Conservation (phyloP, 2,329 filamentous ascomycete genomes). For the Trichoderma afroharzianum region DNA sequence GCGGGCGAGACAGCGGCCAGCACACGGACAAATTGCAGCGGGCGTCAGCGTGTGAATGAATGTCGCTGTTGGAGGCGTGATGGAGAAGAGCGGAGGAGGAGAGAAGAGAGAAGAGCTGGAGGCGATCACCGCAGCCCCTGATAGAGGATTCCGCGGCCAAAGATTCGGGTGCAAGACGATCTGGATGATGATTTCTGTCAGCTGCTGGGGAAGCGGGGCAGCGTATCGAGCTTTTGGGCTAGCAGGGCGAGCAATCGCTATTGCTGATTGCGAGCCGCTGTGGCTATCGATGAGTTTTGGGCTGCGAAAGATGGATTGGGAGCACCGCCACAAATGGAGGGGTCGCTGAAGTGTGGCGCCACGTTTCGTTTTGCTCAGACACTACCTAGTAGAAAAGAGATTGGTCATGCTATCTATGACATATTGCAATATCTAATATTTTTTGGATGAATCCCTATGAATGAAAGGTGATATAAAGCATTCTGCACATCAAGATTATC, state of each 20-base stretch:
- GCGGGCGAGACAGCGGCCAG: not conserved
- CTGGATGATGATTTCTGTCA: constrained; percentile 8
- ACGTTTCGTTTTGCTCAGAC: not conserved
- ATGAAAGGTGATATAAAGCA: not conserved
- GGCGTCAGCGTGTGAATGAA: not conserved
- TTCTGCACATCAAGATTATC: not conserved
- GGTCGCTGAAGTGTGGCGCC: not conserved
- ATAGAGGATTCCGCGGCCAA: not conserved
- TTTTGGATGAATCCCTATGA: not conserved
- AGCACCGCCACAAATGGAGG: constrained; percentile 17
- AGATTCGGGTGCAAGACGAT: not conserved
- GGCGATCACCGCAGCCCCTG: constrained; percentile 12
- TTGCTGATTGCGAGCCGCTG: not conserved
- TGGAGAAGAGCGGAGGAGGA: not conserved
- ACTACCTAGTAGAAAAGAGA: too few species aligned
- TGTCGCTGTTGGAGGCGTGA: not conserved
- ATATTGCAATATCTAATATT: not conserved
- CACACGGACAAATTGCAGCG: not conserved
- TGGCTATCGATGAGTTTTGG: not conserved
- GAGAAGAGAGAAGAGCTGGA: not conserved
- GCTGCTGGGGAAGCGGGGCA: constrained; percentile 18
- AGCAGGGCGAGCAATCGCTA: not conserved
- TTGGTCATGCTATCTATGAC: not conserved
- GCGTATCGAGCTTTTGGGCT: not conserved
- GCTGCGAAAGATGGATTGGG: not conserved